Evolutionary conservation across 768 basidiomycete genomes (phyloP).

Genomic region (Suillus clintonianus): DNA sequence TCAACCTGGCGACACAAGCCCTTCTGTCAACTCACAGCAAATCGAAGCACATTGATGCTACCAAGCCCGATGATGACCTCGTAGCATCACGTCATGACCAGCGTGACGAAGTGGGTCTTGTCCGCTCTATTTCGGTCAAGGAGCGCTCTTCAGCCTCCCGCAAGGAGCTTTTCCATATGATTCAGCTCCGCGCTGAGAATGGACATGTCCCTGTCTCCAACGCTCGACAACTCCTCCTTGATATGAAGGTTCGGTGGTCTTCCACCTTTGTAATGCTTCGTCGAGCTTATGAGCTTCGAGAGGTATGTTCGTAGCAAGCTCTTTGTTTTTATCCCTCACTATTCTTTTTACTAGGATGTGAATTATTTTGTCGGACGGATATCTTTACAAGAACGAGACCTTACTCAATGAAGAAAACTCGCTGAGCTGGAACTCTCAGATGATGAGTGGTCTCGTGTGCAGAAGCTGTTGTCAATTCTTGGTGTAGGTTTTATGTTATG

Average conservation of each 20-base stretch:
- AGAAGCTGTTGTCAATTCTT: constrained; percentile 17
- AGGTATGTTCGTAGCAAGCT: constrained; percentile 15
- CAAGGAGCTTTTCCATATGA: no score
- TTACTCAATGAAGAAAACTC: constrained; percentile 15
- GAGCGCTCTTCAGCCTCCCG: background rate
- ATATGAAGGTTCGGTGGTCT: constrained; percentile 36
- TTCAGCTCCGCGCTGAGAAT: no score
- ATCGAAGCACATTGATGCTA: constrained; percentile 24
- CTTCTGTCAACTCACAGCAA: constrained; percentile 25
- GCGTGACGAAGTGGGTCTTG: constrained; percentile 27
- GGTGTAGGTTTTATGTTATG: constrained; percentile 12
- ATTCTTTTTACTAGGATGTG: constrained; percentile 19
- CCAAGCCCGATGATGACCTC: constrained; percentile 10
- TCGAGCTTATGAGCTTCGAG: constrained; percentile 17
- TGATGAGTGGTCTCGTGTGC: constrained; percentile 28
- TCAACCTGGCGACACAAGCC: constrained; percentile 36
- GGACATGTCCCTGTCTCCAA: background rate
- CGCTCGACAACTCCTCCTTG: constrained; percentile 19
- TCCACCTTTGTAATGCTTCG: constrained; percentile 26
- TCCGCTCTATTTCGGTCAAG: constrained; percentile 23
- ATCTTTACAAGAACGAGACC: constrained; percentile 16
- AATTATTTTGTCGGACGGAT: constrained; percentile 18
- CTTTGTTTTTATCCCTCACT: constrained; percentile 9
- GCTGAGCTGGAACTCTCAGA: constrained; percentile 15
- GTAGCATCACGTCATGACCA: background rate